A percentile compares a stretch with the other conserved stretches of the same genome.
These are phyloP conservation scores for Salix udensis DNA, from an alignment of 345 rosid genomes.

Conservation along the genomic window DNA sequence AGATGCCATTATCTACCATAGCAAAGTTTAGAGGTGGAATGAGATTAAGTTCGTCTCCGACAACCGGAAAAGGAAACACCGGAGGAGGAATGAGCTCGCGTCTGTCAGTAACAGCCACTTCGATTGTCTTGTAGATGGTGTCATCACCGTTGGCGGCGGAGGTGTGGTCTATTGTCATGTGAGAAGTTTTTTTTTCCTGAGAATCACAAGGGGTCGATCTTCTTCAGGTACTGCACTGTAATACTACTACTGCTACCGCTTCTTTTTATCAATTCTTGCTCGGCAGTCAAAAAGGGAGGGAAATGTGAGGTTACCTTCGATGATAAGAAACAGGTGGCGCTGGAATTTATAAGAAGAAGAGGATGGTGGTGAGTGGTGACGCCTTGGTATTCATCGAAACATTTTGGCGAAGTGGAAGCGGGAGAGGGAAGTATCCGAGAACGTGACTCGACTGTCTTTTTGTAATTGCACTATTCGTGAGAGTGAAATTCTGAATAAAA, in stretches of 20 bases:
- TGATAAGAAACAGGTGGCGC: not conserved
- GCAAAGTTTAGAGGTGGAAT: constrained; percentile 89
- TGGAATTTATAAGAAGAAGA: not conserved
- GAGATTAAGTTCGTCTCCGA: constrained; percentile 42
- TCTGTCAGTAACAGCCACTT: constrained; percentile 51
- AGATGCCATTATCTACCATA: constrained; percentile 89
- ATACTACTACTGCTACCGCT: not conserved
- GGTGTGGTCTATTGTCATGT: constrained; percentile 19
- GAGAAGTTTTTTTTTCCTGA: not conserved
- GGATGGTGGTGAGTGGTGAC: not conserved
- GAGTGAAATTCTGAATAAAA: too few species aligned
- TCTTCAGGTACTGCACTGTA: not conserved
- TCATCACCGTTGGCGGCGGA: not conserved
- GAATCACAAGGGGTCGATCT: constrained; percentile 20
- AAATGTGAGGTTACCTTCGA: not conserved
- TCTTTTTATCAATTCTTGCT: not conserved
- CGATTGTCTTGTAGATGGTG: constrained; percentile 37
- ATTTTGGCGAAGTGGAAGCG: not conserved
- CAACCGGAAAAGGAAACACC: constrained; percentile 16
- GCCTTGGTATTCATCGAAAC: constrained; percentile 8
- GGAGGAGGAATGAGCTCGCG: constrained; percentile 27
- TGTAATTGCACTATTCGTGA: not conserved
- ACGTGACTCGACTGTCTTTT: not conserved
- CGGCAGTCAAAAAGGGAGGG: constrained; percentile 4
- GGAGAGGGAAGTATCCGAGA: not conserved